Base-by-base conservation (phyloP, 257 asterid species). In the Anisodus acutangulus region DNA sequence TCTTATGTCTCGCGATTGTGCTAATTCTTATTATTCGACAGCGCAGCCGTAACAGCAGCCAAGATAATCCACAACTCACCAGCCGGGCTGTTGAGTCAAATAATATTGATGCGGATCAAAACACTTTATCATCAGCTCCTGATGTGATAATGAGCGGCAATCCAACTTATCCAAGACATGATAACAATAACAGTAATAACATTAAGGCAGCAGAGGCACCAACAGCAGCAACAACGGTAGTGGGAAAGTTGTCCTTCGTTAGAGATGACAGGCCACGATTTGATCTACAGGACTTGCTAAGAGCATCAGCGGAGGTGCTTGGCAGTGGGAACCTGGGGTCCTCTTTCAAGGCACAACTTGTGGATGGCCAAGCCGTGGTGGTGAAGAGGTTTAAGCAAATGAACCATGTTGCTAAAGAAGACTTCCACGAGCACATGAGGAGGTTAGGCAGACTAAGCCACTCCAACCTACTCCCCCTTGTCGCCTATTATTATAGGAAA, bases 371-470 rank as follows among this genome's bases (percentile, higher is more conserved):
- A 84, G 90, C 93, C 2, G 87, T 93, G 4, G 98, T 95, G 11
- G 98, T 95, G 51, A 95, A 95, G 87, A 92, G 98, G 85, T 95
- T 92, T 84, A 95, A 95, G 91, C 97, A 92, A 54, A 92, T 93
- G 98, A 92, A 88, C 57, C 87, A 88, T 69, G 89, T 95, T 0
- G 93, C 84, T 4, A 91, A 74, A 84, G 98, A 93, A 72, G 98
- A 95, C 57, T 95, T 95, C 88, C 96, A 93, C 10, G 98, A 95
- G 83, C 98, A 95, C 87, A 95, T 95, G 98, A 95, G 94, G 70
- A 90, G 98, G 88, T 74, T 95, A 3, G 97, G 94, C 11, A 85
- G 94, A 70, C 91, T 95, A 47, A 84, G 85, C 15, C 97, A 95
- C 87, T 92, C 92, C 3, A 95, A 93, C 51, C 82, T 95, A 79